Evolutionary conservation across 345 rosid species (phyloP).

Genomic region (Ceriops zippeliana): DNA sequence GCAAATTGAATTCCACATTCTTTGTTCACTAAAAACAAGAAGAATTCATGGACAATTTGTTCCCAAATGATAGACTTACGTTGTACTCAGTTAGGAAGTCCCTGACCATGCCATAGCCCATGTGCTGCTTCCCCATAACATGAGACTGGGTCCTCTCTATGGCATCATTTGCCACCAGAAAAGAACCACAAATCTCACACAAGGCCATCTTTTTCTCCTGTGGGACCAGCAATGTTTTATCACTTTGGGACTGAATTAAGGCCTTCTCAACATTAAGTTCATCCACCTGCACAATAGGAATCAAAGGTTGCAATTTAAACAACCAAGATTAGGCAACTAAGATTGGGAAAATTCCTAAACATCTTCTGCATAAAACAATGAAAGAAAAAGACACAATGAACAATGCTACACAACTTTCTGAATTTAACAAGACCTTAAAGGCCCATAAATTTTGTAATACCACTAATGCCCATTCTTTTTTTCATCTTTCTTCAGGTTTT

Average conservation of each 20-base stretch:
- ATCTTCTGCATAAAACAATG: no score
- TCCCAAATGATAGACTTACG: conserved; percentile 36
- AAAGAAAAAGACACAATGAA: no score
- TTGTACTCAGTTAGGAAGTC: conserved; percentile 78
- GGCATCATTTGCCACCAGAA: conserved; percentile 95
- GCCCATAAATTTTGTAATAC: no score
- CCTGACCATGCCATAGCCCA: conserved; percentile 96
- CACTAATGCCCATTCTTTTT: no score
- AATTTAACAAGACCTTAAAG: no score
- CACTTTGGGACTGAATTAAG: conserved; percentile 66
- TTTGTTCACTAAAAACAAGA: conserved; percentile 11
- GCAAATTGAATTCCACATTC: conserved; percentile 20
- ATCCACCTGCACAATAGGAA: conserved; percentile 59
- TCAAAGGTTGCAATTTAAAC: background rate
- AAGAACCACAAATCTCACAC: conserved; percentile 97
- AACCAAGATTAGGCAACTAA: background rate
- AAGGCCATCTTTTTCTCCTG: conserved; percentile 98
- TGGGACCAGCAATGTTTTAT: conserved; percentile 64
- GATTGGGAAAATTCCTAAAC: no score
- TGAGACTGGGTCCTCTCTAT: conserved; percentile 97
- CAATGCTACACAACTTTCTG: no score
- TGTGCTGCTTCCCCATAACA: conserved; percentile 92
- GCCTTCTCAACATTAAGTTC: conserved; percentile 72
- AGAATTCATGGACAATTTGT: conserved; percentile 8
- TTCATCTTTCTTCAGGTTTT: no score